Base-by-base conservation (phyloP, 352 stramenopile species). In the Phytopythium aichiense region DNA sequence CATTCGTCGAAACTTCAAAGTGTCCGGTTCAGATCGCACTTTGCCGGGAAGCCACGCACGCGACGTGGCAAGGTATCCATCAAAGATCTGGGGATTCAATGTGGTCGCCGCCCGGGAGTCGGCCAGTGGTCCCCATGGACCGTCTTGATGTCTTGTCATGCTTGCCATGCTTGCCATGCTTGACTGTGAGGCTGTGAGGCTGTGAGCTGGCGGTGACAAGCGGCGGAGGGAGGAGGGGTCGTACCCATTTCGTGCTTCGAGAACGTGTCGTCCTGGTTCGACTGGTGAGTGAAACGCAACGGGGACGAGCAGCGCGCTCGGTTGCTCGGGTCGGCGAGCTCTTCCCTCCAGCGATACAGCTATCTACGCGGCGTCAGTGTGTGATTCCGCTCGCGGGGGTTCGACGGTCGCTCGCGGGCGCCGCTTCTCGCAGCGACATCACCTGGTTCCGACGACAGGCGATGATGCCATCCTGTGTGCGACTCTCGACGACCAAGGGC, bases 1-100 rank as follows among this genome's bases (percentile, higher is more conserved):
- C 4, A 46, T 42, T 56, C 20, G 45, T n/a, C 4, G 23, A 40
- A 68, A 64, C 57, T 65, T 68, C 63, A 68, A 68, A 52, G n/a
- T 23, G 20, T 52, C 18, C 22, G 15, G 48, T 35, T 7, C 25
- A 2, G 4, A 40, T 28, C 49, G 49, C 4, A 55, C 49, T 55
- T 55, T 12, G n/a, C 16, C 28, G 49, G 48, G 28, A 23, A 28
- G 45, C 45, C 20, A 51, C 45, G 7, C 20, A 48, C 42, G 42
- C 20, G 18, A 25, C 38, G 38, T 45, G 38, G 38, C 38, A 45
- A 2, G 1, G 38, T 45, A 45, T 18, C 38, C 38, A 45, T 18
- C 38, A 45, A 45, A 45, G 38, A 40, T 40, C 35, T 31, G 28
- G 28, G 28, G 0, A 31, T 31, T 5, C 28, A 31, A 31, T 31